Conservation (phyloP, 768 basidiomycete genomes). For the Hygrophoropsis aurantiaca region DNA sequence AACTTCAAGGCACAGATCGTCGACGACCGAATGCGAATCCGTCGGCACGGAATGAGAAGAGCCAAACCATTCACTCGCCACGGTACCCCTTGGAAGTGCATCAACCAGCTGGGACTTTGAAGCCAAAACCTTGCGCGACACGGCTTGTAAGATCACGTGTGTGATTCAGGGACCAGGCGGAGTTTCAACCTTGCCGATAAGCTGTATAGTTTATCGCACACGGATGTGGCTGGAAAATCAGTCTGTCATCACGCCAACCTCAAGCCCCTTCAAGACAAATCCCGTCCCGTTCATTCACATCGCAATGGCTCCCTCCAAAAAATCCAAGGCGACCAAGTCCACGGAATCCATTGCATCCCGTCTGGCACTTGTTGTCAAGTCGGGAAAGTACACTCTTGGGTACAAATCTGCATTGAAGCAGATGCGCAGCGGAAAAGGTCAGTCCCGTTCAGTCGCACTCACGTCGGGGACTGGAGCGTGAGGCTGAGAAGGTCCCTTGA, state of each 20-base stretch:
- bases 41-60: no score
- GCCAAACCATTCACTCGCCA: no score
- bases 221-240: conserved; percentile 14
- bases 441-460: conserved; percentile 45
- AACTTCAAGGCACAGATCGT: no score
- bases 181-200: conserved; percentile 19
- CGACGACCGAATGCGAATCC: no score
- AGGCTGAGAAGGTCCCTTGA: conserved; percentile 99
- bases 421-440: conserved; percentile 98
- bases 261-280: conserved; percentile 13
- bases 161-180: no score
- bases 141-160: no score
- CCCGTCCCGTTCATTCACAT: conserved; percentile 9
- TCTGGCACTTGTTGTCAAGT: conserved; percentile 96
- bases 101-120: no score
- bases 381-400: conserved; percentile 94
- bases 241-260: conserved; percentile 8
- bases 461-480: conserved; percentile 93
- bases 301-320: conserved; percentile 95
- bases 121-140: no score
- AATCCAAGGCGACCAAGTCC: conserved; percentile 91
- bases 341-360: conserved; percentile 92
- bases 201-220: conserved; percentile 29
- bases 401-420: conserved; percentile 99
- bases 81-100: no score